Evolutionary conservation across 2,329 filamentous ascomycete genomes (phyloP).

Genomic region (Exophiala mesophila): DNA sequence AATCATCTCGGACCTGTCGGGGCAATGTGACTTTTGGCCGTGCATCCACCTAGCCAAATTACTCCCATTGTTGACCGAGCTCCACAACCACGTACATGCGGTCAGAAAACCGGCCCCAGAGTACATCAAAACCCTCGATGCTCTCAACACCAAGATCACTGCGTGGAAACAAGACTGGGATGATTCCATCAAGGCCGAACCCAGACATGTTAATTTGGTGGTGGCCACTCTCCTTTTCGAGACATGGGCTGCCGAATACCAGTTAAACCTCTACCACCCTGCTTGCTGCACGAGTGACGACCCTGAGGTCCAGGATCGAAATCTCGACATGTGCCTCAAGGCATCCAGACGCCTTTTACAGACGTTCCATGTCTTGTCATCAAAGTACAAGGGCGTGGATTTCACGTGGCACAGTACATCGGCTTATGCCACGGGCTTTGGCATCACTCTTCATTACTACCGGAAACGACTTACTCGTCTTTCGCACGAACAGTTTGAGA

Average conservation of each 20-base stretch:
- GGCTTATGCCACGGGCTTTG: slow-evolving; percentile 25
- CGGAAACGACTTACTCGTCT: slow-evolving; percentile 12
- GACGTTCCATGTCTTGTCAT: slow-evolving; percentile 26
- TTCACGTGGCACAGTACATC: slow-evolving; percentile 27
- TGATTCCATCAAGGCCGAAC: slow-evolving; percentile 41
- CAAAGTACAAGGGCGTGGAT: slow-evolving; percentile 27
- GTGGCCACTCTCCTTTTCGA: slow-evolving; percentile 48
- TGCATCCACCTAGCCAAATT: slow-evolving; percentile 63
- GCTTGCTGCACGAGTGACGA: slow-evolving; percentile 40
- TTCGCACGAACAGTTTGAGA: slow-evolving; percentile 24
- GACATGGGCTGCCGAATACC: slow-evolving; percentile 46
- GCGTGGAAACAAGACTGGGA: slow-evolving; percentile 63
- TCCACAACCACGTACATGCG: slow-evolving; percentile 73
- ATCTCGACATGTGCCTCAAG: slow-evolving; percentile 31
- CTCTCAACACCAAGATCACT: slow-evolving; percentile 60
- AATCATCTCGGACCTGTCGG: slow-evolving; percentile 50
- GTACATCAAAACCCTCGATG: slow-evolving; percentile 60
- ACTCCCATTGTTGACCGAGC: slow-evolving; percentile 63
- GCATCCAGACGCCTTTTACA: slow-evolving; percentile 29
- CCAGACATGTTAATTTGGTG: slow-evolving; percentile 39
- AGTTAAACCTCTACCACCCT: slow-evolving; percentile 51
- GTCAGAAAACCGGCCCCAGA: slow-evolving; percentile 57
- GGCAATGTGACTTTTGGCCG: slow-evolving; percentile 63
- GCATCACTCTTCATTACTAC: slow-evolving; percentile 25
- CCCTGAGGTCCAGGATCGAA: slow-evolving; percentile 29